These are phyloP conservation scores for Pseudopyricularia cyperi DNA, from an alignment of 2,329 filamentous ascomycete species.

Conservation along the genomic window DNA sequence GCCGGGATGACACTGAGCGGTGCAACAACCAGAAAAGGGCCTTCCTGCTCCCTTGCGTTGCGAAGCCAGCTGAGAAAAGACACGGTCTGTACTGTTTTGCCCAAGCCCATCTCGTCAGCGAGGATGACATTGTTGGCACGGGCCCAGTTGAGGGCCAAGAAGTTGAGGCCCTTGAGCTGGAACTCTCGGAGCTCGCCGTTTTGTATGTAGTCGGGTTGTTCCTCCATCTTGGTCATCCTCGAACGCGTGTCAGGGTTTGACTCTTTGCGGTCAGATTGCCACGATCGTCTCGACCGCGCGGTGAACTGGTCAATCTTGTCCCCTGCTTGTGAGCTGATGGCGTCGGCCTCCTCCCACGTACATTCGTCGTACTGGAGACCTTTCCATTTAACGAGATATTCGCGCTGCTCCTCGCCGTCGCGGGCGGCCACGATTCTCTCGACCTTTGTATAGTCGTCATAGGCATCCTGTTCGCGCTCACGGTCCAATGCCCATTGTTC, in stretches of 20 bases:
- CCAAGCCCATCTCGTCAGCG: conserved; percentile 96
- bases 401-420: conserved; percentile 64
- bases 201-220: conserved; percentile 75
- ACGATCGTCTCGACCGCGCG: conserved; percentile 68
- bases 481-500: conserved; percentile 94
- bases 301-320: conserved; percentile 85
- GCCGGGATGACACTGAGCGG: conserved; percentile 94
- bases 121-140: conserved; percentile 90
- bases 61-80: conserved; percentile 95
- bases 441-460: conserved; percentile 82
- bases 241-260: conserved; percentile 63
- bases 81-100: conserved; percentile 96
- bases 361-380: conserved; percentile 84
- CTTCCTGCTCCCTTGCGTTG: conserved; percentile 79
- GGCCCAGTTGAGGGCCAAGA: conserved; percentile 92
- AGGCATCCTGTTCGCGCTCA: conserved; percentile 76
- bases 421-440: conserved; percentile 82
- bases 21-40: conserved; percentile 93
- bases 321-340: conserved; percentile 65
- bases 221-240: conserved; percentile 58
- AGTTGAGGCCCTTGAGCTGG: conserved; percentile 88
- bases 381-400: conserved; percentile 97
- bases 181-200: conserved; percentile 81
- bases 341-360: conserved; percentile 74
- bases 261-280: conserved; percentile 68